Conservation (phyloP, 805 yeast species). For the Metschnikowia bowlesiae region DNA sequence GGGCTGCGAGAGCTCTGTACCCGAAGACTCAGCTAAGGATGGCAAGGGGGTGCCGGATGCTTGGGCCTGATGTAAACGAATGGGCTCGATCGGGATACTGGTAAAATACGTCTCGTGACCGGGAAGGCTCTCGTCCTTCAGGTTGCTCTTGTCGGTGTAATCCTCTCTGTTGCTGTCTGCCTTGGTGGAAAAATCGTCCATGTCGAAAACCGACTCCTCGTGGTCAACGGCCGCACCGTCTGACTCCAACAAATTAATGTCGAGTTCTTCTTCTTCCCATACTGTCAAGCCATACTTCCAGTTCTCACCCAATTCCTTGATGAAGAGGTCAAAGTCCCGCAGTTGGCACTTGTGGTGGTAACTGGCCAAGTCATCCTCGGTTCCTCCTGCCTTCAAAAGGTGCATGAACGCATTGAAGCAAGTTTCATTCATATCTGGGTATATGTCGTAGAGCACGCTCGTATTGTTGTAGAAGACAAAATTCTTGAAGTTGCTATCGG, state of each 20-base stretch:
- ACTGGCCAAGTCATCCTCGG: slow-evolving; percentile 28
- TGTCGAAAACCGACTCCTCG: slow-evolving; percentile 13
- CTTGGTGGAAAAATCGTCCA: slow-evolving; percentile 12
- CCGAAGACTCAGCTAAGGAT: slow-evolving; percentile 26
- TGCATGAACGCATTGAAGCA: slow-evolving; percentile 41
- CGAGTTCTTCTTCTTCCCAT: slow-evolving; percentile 39
- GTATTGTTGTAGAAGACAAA: slow-evolving; percentile 36
- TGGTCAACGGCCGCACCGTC: slow-evolving; percentile 2
- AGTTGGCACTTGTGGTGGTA: slow-evolving; percentile 20
- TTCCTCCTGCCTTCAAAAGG: slow-evolving; percentile 34
- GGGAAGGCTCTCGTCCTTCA: background rate
- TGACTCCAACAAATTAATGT: slow-evolving; percentile 1
- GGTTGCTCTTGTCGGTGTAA: background rate
- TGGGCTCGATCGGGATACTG: slow-evolving; percentile 7
- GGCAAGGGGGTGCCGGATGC: slow-evolving; percentile 18
- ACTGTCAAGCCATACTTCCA: slow-evolving; percentile 40
- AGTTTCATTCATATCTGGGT: slow-evolving; percentile 41
- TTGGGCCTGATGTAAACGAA: background rate
- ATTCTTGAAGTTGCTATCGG: slow-evolving; percentile 42
- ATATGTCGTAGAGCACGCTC: slow-evolving; percentile 45
- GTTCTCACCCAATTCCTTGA: slow-evolving; percentile 24
- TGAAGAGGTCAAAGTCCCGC: slow-evolving; percentile 36
- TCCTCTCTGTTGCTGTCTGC: background rate
- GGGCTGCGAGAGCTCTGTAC: slow-evolving; percentile 17
- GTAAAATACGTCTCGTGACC: background rate